A percentile compares a stretch with the other conserved stretches of the same genome.
These are phyloP conservation scores for Nectriaceae sp. DNA, from an alignment of 2,329 filamentous ascomycete genomes.

Conservation along the genomic window DNA sequence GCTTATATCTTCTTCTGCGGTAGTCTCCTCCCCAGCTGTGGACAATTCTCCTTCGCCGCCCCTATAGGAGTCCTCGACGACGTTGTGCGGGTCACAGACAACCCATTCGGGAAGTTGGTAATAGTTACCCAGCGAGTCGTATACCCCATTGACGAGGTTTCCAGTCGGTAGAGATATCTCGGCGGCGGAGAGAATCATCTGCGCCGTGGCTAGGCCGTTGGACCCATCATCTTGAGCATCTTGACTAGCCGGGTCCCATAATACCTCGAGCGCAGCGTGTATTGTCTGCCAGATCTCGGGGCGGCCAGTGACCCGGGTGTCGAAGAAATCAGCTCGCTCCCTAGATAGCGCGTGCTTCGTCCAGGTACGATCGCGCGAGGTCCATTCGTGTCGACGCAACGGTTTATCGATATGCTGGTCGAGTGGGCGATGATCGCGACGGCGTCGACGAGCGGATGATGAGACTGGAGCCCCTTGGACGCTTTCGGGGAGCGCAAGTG, in stretches of 20 bases:
- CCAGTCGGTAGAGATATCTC: constrained; percentile 76
- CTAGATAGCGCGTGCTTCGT: constrained; percentile 67
- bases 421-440: constrained; percentile 45
- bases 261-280: constrained; percentile 63
- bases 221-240: constrained; percentile 38
- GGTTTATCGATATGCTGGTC: constrained; percentile 71
- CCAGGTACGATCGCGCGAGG: constrained; percentile 65
- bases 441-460: constrained; percentile 32
- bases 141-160: constrained; percentile 69
- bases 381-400: constrained; percentile 67
- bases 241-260: constrained; percentile 59
- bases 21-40: constrained; percentile 37
- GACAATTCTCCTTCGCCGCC: constrained; percentile 38
- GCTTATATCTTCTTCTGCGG: constrained; percentile 44
- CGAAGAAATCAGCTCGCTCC: constrained; percentile 84
- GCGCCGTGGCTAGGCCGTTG: constrained; percentile 64
- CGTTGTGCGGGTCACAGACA: constrained; percentile 65
- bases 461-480: constrained; percentile 21
- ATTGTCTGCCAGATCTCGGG: constrained; percentile 81
- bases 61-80: constrained; percentile 40
- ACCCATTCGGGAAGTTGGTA: constrained; percentile 71
- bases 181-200: constrained; percentile 77
- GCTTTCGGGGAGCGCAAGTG: constrained; percentile 34
- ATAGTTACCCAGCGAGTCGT: constrained; percentile 69
- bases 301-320: constrained; percentile 79